Evolutionary conservation across 2,329 filamentous ascomycete species (phyloP).

Genomic region (Fusarium haematococcum): DNA sequence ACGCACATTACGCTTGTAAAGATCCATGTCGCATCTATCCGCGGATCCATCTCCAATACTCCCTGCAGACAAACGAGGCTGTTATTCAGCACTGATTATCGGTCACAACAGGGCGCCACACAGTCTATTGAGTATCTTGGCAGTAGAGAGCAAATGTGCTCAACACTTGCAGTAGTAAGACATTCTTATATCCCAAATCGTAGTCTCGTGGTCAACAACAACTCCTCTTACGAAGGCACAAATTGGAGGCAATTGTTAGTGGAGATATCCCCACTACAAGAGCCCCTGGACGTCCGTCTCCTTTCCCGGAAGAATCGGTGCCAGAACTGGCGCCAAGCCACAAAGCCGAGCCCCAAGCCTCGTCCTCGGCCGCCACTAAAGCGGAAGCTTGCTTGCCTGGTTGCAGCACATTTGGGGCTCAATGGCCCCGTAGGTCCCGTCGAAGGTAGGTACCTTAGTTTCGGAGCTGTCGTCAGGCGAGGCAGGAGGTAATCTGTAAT

Average conservation of each 20-base stretch:
- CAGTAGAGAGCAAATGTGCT: not conserved
- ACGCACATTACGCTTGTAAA: not conserved
- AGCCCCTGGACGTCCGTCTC: not conserved
- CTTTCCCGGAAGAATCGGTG: constrained; percentile 16
- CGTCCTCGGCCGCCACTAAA: not conserved
- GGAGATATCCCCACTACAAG: not conserved
- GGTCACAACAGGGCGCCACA: constrained; percentile 3
- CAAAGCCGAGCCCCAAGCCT: constrained; percentile 18
- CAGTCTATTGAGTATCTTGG: not conserved
- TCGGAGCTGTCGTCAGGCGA: not conserved
- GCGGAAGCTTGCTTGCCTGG: not conserved
- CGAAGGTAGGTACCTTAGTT: not conserved
- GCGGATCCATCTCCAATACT: not conserved
- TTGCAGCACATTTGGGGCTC: constrained; percentile 6
- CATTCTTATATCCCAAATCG: not conserved
- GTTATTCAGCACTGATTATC: constrained; percentile 19
- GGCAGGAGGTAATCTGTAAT: constrained; percentile 5
- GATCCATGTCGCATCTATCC: not conserved
- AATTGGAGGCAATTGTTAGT: constrained; percentile 26
- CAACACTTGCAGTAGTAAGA: not conserved
- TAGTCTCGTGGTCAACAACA: not conserved
- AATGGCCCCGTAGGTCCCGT: not conserved
- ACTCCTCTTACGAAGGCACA: not conserved
- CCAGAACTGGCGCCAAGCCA: constrained; percentile 24
- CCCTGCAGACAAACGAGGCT: not conserved